Base-by-base conservation (phyloP, 202 grass and related monocot species). In the Setaria viridis region DNA sequence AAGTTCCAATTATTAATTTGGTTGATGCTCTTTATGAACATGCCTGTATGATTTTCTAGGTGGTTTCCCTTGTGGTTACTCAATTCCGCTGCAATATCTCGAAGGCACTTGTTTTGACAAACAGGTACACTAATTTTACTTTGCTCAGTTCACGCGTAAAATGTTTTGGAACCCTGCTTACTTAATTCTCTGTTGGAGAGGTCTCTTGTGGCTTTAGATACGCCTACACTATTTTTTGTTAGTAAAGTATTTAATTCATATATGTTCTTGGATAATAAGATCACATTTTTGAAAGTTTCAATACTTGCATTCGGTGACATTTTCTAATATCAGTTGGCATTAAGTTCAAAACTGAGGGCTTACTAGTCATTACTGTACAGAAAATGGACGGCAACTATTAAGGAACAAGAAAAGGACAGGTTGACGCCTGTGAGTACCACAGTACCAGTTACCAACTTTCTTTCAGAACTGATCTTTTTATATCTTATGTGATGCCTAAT, bases 1-100 rank as follows among this genome's bases (percentile, higher is more conserved):
- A 84, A 33, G 47, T 41, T 82, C 53, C 30, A 49, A 56, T 34
- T 47, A 16, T 58, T 76, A 9, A 47, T 32, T 49, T 73, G 17
- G 16, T 63, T 71, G 15, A 11, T 80, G n/a, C 19, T 16, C 35
- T 65, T 76, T 76, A 70, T 89, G 4, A 87, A 54, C 74, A 72
- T 82, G 51, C 55, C n/a, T 72, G 48, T 58, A 73, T 78, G 29
- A 77, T 82, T 88, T 87, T 4, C 48, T 88, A 97, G 97, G 97
- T 97, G 74, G 94, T 99, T 51, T 99, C 97, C 1, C 90, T 99
- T 88, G 92, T 97, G 85, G 92, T 88, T 70, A 94, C 93, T 76
- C 92, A 94, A 82, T 99, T 99, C 59, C 94, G 87, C 65, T 91
- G 90, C 92, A 96, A 97, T 73, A 92, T 99, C 72, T 99, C 94